Conservation (phyloP, 2,329 filamentous ascomycete species). For the Fusarium pilosicola region DNA sequence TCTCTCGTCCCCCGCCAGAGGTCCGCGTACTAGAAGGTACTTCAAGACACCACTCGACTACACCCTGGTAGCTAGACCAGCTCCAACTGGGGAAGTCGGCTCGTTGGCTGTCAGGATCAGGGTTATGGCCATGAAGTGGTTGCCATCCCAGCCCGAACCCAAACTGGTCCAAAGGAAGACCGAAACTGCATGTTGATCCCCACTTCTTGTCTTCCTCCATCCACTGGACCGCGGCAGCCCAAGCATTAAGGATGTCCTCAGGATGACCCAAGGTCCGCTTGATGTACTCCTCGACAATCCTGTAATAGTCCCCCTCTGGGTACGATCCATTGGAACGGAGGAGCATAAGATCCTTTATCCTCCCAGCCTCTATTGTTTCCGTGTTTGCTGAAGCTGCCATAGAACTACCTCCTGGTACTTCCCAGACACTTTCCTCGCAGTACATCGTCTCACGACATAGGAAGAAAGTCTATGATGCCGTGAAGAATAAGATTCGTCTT, state of each 20-base stretch:
- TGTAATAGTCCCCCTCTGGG: neutral
- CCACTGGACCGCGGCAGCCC: neutral
- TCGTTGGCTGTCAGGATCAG: neutral
- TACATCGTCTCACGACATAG: neutral
- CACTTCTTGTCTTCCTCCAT: neutral
- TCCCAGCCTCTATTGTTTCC: neutral
- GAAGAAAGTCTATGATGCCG: neutral
- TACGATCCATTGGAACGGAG: neutral
- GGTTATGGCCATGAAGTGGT: neutral
- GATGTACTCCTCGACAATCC: neutral
- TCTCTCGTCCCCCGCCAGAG: neutral
- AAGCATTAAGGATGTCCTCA: neutral
- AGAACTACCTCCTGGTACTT: neutral
- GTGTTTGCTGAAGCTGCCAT: neutral
- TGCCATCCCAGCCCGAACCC: neutral
- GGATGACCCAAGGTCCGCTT: neutral
- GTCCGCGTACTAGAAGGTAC: neutral
- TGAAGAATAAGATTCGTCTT: accelerated
- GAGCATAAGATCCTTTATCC: neutral
- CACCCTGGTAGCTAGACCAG: neutral
- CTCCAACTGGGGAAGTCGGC: neutral
- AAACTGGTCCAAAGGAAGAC: neutral
- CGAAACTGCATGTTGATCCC: neutral
- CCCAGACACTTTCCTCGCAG: neutral
- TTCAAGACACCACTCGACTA: neutral